Base-by-base conservation (phyloP, 176 grass and related monocot species). In the Puccinellia tenuiflora region DNA sequence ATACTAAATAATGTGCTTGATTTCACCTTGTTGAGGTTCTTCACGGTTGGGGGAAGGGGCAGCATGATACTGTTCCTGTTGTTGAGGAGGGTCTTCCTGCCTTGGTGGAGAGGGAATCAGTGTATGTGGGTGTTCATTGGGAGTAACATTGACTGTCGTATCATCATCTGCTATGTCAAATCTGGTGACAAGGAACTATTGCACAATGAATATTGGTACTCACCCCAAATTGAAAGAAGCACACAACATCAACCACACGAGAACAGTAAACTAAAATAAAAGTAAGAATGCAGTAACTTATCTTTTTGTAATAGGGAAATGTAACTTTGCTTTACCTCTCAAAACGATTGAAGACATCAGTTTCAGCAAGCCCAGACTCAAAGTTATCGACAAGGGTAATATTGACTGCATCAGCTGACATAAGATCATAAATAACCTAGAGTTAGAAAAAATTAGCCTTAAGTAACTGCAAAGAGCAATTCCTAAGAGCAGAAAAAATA, bases 131-230 rank as follows among this genome's bases (percentile, higher is more conserved):
- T 86, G 64, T 47, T 85, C 86, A 52, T 85, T 74, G n/a, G 83
- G 85, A 74, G 79, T 90, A 50, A 91, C 38, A 87, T 94, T 83
- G 55, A 94, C 63, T 21, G 81, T 91, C 6, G 83, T 91, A 15
- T 93, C 95, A 45, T 98, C 96, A 79, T 93, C 92, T 86, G 88
- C 89, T 70, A 95, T 90, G 83, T 98, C 92, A 92, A 98, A 98
- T 80, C 92, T 98, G 80, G 65, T 70, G 40, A 54, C 56, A 82
- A 79, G 18, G 64, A 43, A 69, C 38, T 11, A 30, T 76, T 77
- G 25, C 20, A 86, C 39, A 73, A 68, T 82, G 24, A 85, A 83
- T 51, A 67, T 52, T 28, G 59, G 79, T 43, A 68, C 31, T 33
- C 40, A 9, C 43, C 25, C 9, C 33, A 46, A 68, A 55, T 56